Evolutionary conservation across 2,329 filamentous ascomycete species (phyloP).

Genomic region (Alternaria sp.): DNA sequence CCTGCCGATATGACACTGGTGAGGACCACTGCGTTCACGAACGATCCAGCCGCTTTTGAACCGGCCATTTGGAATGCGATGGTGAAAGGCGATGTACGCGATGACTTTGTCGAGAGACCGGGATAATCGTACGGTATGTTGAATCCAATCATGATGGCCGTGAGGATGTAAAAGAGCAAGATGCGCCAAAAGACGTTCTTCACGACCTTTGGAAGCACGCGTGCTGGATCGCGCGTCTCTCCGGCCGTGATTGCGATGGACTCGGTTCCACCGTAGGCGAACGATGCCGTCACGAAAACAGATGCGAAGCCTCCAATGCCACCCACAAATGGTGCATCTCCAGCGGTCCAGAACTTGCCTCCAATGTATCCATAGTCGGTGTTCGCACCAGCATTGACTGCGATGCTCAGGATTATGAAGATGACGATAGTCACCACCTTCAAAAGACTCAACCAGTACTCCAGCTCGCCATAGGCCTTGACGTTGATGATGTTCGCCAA

Average conservation of each 20-base stretch:
- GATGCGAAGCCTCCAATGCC: constrained; percentile 63
- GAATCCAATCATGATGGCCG: constrained; percentile 51
- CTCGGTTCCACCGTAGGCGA: constrained; percentile 76
- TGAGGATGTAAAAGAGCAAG: constrained; percentile 51
- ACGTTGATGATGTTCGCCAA: constrained; percentile 47
- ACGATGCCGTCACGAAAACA: constrained; percentile 77
- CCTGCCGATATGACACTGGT: constrained; percentile 65
- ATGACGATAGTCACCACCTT: constrained; percentile 45
- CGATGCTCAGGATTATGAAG: constrained; percentile 43
- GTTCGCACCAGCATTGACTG: constrained; percentile 36
- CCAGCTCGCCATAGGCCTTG: constrained; percentile 44
- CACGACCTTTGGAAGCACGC: constrained; percentile 82
- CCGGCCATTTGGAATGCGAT: constrained; percentile 68
- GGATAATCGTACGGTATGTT: constrained; percentile 50
- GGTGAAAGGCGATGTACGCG: constrained; percentile 66
- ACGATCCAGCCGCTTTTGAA: constrained; percentile 64
- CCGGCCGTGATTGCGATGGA: constrained; percentile 78
- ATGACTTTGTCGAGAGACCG: constrained; percentile 43
- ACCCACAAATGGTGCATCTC: constrained; percentile 57
- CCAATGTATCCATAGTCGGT: constrained; percentile 50
- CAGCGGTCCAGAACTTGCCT: constrained; percentile 71
- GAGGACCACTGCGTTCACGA: constrained; percentile 71
- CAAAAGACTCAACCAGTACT: constrained; percentile 44
- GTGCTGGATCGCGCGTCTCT: constrained; percentile 78
- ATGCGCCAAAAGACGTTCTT: constrained; percentile 81